Base-by-base conservation (phyloP, 2,329 filamentous ascomycete genomes). In the Stemphylium beticola region DNA sequence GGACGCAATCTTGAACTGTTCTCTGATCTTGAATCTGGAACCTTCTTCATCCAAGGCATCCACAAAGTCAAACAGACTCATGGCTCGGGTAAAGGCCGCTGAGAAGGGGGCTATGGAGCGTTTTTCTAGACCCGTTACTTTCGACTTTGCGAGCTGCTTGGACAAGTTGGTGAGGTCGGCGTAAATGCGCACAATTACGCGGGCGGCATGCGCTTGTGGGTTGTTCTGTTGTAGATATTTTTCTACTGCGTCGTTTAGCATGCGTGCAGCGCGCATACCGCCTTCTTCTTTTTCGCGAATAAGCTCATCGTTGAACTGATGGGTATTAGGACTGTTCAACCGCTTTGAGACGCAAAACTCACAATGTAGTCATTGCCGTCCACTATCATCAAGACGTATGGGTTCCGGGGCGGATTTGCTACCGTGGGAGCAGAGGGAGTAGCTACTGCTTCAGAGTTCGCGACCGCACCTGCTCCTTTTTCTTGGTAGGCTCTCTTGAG, bases 31-130 rank as follows among this genome's bases (percentile, higher is more conserved):
- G 65, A 82, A 83, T 61, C 84, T 83, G 24, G 83, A 82, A 26
- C 82, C 82, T 63, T 87, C 86, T 32, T 83, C 78, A 57, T 85
- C 82, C 9, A 85, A 83, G 10, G 83, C 83, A 65, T 88, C 86
- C 12, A 87, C 76, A 62, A 85, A 87, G 60, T 87, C 85, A 55
- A 84, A 85, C 0, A 86, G 73, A 29, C 82, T 82, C 42, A 83
- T 82, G 0, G 83, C 81, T 12, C 82, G 76, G 40, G 82, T 86
- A 65, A 87, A 87, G 45, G 79, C 81, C 6, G 84, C 80, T 2
- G 79, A 76, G 55, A 87, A 87, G 0, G 82, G 77, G 0, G 82
- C 76, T 4, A 87, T 65, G 0, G 83, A 84, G 2, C 84, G 80
- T 55, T 83, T 82, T 52, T 87, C 83, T 4, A 81, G 62, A 0